phyloP scores from a whole-genome alignment of 176 grass and related monocot genomes.

The Dendrocalamus sinicus region DNA sequence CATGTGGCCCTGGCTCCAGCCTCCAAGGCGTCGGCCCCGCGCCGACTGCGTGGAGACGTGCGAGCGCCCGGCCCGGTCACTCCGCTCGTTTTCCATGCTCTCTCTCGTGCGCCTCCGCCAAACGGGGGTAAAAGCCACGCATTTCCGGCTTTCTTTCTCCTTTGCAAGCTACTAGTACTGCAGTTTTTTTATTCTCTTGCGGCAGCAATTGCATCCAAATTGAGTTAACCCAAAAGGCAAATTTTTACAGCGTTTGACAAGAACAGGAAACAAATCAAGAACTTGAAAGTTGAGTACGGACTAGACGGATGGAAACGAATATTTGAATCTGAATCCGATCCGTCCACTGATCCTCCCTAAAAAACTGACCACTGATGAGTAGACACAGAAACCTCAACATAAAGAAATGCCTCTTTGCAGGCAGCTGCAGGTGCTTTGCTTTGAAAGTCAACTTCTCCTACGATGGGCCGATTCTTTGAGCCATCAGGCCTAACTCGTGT shows the following conservation, averaged over 20 bases:
- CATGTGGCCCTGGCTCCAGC: too few relatives aligned
- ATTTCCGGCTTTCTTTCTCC: constrained; percentile 24
- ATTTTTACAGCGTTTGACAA: neutral
- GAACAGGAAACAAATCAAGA: neutral
- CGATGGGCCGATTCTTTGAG: constrained; percentile 4
- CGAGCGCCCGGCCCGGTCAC: neutral
- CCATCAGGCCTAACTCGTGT: constrained; percentile 25
- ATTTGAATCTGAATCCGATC: constrained; percentile 22
- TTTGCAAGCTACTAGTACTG: neutral
- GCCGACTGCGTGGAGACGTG: neutral
- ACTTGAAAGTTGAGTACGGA: neutral
- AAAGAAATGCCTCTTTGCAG: constrained; percentile 28
- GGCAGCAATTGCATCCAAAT: neutral
- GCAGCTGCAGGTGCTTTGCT: constrained; percentile 28
- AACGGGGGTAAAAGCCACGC: constrained; percentile 31
- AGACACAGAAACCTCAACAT: neutral
- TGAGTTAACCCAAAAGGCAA: neutral
- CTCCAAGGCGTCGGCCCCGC: neutral
- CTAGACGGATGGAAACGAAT: neutral
- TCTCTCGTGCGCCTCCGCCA: constrained; percentile 1
- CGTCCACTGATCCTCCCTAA: neutral
- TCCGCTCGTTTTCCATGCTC: neutral
- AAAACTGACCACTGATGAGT: neutral
- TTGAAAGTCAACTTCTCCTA: constrained; percentile 29
- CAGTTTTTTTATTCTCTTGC: neutral